Conservation (phyloP, 2,329 filamentous ascomycete species). For the Scytalidium lignicola region DNA sequence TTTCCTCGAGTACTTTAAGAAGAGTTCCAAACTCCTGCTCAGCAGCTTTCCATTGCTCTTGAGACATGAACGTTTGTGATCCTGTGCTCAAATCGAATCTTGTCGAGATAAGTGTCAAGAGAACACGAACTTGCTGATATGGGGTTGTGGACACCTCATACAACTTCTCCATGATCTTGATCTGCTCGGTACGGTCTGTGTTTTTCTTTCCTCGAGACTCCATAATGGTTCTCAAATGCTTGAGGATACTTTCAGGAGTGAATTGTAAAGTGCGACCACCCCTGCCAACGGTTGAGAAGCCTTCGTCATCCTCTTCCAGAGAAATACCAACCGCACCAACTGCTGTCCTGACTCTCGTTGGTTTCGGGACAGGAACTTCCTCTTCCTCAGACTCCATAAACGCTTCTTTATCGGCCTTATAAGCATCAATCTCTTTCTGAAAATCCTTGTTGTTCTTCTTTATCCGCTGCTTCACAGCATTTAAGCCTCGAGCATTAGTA, state of each 20-base stretch:
- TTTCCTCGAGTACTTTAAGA: slow-evolving; percentile 72
- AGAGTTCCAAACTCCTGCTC: slow-evolving; percentile 79
- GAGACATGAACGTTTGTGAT: slow-evolving; percentile 75
- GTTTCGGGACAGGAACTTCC: slow-evolving; percentile 52
- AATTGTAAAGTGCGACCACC: slow-evolving; percentile 86
- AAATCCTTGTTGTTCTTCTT: slow-evolving; percentile 99
- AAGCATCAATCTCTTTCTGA: slow-evolving; percentile 79
- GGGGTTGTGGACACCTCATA: slow-evolving; percentile 82
- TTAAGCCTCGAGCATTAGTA: slow-evolving; percentile 86
- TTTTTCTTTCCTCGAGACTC: slow-evolving; percentile 99
- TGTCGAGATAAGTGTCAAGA: slow-evolving; percentile 86
- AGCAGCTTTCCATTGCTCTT: slow-evolving; percentile 95
- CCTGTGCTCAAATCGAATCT: slow-evolving; percentile 89
- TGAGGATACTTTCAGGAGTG: slow-evolving; percentile 96
- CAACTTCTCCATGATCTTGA: slow-evolving; percentile 95
- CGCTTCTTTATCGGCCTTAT: slow-evolving; percentile 75
- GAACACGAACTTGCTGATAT: slow-evolving; percentile 90
- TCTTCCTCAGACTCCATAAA: slow-evolving; percentile 86
- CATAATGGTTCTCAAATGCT: slow-evolving; percentile 87
- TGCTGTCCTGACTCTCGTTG: slow-evolving; percentile 47
- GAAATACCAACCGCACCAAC: slow-evolving; percentile 45
- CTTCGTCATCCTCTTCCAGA: slow-evolving; percentile 66
- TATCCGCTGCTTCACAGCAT: slow-evolving; percentile 96
- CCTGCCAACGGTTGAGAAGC: slow-evolving; percentile 83
- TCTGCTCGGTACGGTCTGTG: slow-evolving; percentile 91